These are phyloP conservation scores for Fraxinus latifolia DNA, from an alignment of 305 asterid genomes.

Conservation along the genomic window DNA sequence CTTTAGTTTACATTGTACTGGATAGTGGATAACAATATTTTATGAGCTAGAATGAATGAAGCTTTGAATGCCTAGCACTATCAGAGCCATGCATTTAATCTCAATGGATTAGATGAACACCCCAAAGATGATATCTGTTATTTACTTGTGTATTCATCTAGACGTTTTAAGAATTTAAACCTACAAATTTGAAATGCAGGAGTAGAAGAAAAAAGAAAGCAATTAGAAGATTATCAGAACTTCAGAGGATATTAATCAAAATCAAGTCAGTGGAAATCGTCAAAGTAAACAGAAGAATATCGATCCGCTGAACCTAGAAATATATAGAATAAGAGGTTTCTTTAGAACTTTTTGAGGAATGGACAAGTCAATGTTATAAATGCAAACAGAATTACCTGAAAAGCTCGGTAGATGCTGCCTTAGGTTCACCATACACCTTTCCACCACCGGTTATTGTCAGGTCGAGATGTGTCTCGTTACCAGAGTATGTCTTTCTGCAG, in stretches of 20 bases:
- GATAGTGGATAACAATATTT: not conserved
- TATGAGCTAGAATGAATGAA: not conserved
- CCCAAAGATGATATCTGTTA: not conserved
- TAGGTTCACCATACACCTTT: slow-evolving; percentile 61
- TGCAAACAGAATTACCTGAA: slow-evolving; percentile 48
- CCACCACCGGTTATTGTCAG: slow-evolving; percentile 58
- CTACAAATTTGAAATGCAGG: not conserved
- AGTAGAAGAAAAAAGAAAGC: not conserved
- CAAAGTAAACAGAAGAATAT: not conserved
- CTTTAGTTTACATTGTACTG: not conserved
- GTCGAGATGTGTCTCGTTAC: slow-evolving; percentile 59
- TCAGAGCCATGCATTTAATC: not conserved
- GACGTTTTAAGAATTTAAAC: not conserved
- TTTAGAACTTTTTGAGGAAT: not conserved
- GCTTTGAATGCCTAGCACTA: not conserved
- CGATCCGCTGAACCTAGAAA: not conserved
- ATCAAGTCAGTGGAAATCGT: not conserved
- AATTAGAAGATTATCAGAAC: not conserved
- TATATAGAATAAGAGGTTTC: not conserved
- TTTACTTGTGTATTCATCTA: not conserved
- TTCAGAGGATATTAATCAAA: not conserved
- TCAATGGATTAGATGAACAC: not conserved
- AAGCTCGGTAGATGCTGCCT: slow-evolving; percentile 70
- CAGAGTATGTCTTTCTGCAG: slow-evolving; percentile 61
- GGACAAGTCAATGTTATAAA: not conserved